A percentile compares a stretch with the other conserved stretches of the same genome.
Evolutionary conservation across 768 basidiomycete genomes (phyloP).

Genomic region (Hirschioporus abietinus): DNA sequence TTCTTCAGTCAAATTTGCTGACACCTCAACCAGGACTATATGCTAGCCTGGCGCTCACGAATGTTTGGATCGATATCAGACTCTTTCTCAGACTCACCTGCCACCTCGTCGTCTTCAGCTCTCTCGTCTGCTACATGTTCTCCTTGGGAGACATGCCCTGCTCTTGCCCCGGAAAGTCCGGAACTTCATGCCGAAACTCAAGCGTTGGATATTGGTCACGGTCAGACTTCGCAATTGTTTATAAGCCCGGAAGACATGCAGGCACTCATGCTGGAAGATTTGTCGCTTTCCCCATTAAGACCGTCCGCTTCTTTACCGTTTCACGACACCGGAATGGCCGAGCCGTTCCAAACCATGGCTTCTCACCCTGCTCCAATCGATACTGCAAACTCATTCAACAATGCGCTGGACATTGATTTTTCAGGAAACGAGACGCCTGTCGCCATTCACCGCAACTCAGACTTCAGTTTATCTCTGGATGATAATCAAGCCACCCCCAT

Average conservation of each 20-base stretch:
- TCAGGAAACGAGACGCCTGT: background rate
- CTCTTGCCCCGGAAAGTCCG: background rate
- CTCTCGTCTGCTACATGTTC: background rate
- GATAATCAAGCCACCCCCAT: background rate
- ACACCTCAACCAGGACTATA: background rate
- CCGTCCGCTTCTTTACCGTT: background rate
- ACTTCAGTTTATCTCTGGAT: background rate
- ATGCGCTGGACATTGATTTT: background rate
- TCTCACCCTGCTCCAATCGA: background rate
- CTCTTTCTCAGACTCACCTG: background rate
- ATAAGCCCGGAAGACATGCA: background rate
- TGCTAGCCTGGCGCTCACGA: background rate
- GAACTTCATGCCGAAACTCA: background rate
- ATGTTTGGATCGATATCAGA: background rate
- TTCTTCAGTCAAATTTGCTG: background rate
- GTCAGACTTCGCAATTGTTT: background rate
- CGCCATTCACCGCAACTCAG: background rate
- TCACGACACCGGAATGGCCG: background rate
- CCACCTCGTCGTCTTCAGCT: background rate
- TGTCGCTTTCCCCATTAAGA: background rate
- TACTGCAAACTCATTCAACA: background rate
- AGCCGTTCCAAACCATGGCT: background rate
- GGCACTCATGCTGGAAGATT: background rate
- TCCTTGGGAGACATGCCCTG: constrained; percentile 5
- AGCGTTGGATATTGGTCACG: background rate